Conservation (phyloP, 345 rosid genomes). For the Cardamine chenopodiifolia region DNA sequence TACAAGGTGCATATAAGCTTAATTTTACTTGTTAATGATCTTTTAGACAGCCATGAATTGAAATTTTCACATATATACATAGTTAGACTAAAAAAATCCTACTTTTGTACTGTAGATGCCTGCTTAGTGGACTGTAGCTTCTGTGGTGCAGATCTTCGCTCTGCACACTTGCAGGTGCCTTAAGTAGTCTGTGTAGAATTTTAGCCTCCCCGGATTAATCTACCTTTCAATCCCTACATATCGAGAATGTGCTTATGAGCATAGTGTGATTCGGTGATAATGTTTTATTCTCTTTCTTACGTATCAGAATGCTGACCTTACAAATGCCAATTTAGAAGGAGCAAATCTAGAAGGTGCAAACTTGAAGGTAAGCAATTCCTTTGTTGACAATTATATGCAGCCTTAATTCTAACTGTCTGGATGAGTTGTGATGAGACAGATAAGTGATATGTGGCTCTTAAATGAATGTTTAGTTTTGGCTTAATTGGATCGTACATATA, state of each 20-base stretch:
- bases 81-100: not conserved
- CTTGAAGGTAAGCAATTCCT: constrained; percentile 62
- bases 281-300: constrained; percentile 21
- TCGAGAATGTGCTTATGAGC: not conserved
- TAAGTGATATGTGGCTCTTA: not conserved
- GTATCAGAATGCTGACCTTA: constrained; percentile 83
- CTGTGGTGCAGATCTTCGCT: constrained; percentile 83
- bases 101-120: constrained; percentile 64
- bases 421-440: constrained; percentile 7
- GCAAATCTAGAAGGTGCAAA: constrained; percentile 96
- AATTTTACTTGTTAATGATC: constrained; percentile 23
- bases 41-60: not conserved
- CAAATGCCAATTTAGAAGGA: constrained; percentile 92
- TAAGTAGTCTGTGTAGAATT: not conserved
- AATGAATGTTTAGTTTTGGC: not conserved
- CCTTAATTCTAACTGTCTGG: constrained; percentile 5
- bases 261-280: constrained; percentile 1
- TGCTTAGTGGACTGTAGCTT: constrained; percentile 84
- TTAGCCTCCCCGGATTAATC: not conserved
- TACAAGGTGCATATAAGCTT: constrained; percentile 59
- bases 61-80: not conserved
- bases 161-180: constrained; percentile 92
- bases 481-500: constrained; percentile 15
- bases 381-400: not conserved
- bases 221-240: not conserved